Evolutionary conservation across 2,329 filamentous ascomycete species (phyloP).

Genomic region (Colletotrichum lindemuthianum): DNA sequence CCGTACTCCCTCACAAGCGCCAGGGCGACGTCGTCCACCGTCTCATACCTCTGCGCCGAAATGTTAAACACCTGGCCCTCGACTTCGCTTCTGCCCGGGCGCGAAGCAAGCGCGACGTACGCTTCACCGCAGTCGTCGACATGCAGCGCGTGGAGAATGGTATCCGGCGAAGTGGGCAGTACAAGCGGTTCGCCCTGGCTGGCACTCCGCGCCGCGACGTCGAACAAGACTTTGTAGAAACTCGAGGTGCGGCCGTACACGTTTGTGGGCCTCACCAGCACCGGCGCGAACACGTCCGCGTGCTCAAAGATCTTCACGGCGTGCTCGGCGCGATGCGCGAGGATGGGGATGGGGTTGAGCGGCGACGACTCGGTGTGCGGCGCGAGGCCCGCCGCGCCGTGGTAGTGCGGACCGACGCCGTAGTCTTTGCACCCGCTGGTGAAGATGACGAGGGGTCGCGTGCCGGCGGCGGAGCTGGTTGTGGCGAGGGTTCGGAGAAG

Average conservation of each 20-base stretch:
- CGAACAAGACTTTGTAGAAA: slow-evolving; percentile 54
- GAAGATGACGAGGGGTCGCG: slow-evolving; percentile 54
- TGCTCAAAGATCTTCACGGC: slow-evolving; percentile 51
- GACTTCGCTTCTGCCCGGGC: slow-evolving; percentile 45
- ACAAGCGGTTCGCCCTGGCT: slow-evolving; percentile 38
- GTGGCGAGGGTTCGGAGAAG: slow-evolving; percentile 48
- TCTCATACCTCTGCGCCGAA: slow-evolving; percentile 56
- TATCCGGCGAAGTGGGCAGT: slow-evolving; percentile 47
- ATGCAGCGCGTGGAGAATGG: slow-evolving; percentile 57
- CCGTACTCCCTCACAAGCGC: slow-evolving; percentile 54
- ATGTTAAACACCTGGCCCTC: slow-evolving; percentile 57
- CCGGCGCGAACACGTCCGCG: slow-evolving; percentile 51
- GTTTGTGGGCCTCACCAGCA: slow-evolving; percentile 56
- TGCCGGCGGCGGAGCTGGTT: slow-evolving; percentile 45
- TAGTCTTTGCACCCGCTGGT: slow-evolving; percentile 63
- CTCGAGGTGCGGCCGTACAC: slow-evolving; percentile 57
- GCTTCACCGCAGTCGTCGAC: slow-evolving; percentile 61
- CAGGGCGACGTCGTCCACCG: slow-evolving; percentile 48
- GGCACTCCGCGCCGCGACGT: slow-evolving; percentile 42
- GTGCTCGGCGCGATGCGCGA: slow-evolving; percentile 44
- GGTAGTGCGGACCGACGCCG: slow-evolving; percentile 46
- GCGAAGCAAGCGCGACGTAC: slow-evolving; percentile 55
- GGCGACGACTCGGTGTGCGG: slow-evolving; percentile 56
- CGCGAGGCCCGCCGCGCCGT: slow-evolving; percentile 47
- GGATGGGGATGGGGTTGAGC: slow-evolving; percentile 43